These are phyloP conservation scores for Diaporthe longicolla DNA, from an alignment of 2,329 filamentous ascomycete genomes.

Conservation along the genomic window DNA sequence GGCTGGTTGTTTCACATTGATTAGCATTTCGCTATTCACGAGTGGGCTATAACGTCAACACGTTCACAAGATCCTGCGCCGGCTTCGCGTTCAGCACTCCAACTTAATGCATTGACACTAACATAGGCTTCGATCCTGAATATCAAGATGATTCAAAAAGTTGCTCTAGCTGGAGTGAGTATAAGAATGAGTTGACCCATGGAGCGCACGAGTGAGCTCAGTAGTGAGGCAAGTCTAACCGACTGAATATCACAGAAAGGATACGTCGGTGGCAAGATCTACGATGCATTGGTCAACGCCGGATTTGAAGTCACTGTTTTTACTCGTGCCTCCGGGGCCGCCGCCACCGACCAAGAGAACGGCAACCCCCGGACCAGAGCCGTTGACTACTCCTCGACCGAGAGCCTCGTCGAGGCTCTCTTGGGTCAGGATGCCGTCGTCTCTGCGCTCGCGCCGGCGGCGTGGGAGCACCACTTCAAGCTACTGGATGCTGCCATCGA, in stretches of 20 bases:
- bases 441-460: slow-evolving; percentile 16
- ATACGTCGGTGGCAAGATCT: slow-evolving; percentile 15
- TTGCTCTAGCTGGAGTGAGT: slow-evolving; percentile 11
- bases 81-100: not conserved
- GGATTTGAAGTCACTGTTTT: slow-evolving; percentile 22
- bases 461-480: slow-evolving; percentile 8
- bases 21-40: not conserved
- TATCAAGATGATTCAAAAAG: slow-evolving; percentile 6
- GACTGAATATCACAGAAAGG: not conserved
- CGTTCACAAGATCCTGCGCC: not conserved
- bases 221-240: not conserved
- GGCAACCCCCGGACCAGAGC: not conserved
- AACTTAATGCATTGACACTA: not conserved
- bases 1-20: not conserved
- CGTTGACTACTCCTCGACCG: slow-evolving; percentile 13
- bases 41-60: not conserved
- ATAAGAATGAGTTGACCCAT: not conserved
- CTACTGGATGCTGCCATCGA: slow-evolving; percentile 8
- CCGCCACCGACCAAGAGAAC: not conserved
- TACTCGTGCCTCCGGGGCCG: not conserved
- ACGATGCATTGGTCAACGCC: slow-evolving; percentile 17
- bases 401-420: slow-evolving; percentile 8
- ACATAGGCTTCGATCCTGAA: not conserved
- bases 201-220: not conserved
- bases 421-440: slow-evolving; percentile 11